Evolutionary conservation across 1,284 basidiomycete genomes (phyloP).

Genomic region (Leccinum pachyderme): DNA sequence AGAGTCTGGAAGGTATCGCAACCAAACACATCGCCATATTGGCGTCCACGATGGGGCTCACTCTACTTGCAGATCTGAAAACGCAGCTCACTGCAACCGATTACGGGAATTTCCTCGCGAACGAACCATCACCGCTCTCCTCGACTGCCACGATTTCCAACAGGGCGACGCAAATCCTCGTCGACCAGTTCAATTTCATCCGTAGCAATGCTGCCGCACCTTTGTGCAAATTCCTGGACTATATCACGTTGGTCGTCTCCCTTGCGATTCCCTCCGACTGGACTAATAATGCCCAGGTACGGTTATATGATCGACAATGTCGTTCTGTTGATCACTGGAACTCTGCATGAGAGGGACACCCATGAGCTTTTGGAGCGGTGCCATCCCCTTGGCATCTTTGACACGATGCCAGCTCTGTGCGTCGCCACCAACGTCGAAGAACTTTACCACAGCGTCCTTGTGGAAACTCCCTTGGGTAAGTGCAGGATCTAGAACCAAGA

Average conservation of each 20-base stretch:
- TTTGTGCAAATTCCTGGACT: conserved; percentile 92
- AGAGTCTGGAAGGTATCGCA: conserved; percentile 84
- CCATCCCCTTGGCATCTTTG: conserved; percentile 96
- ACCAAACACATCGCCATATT: conserved; percentile 35
- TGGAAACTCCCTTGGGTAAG: conserved; percentile 95
- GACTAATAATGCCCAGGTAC: conserved; percentile 54
- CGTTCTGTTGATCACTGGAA: conserved; percentile 95
- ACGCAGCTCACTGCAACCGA: conserved; percentile 95
- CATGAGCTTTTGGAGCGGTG: conserved; percentile 96
- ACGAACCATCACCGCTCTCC: conserved; percentile 94
- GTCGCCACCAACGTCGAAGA: conserved; percentile 99
- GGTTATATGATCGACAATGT: conserved; percentile 99
- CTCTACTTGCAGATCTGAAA: conserved; percentile 66
- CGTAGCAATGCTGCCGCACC: conserved; percentile 90
- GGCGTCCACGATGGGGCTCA: conserved; percentile 3
- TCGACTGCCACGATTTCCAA: conserved; percentile 95
- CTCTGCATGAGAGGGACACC: conserved; percentile 95
- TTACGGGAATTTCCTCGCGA: conserved; percentile 98
- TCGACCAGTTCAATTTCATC: conserved; percentile 96
- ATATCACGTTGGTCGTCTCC: conserved; percentile 80
- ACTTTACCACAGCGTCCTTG: conserved; percentile 93
- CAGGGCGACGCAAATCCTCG: conserved; percentile 92
- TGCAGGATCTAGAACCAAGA: conserved; percentile 11
- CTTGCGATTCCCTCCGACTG: conserved; percentile 1
- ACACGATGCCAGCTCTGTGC: conserved; percentile 98